Conservation (phyloP, 73 alveolate genomes). For the Breviolum minutum region DNA sequence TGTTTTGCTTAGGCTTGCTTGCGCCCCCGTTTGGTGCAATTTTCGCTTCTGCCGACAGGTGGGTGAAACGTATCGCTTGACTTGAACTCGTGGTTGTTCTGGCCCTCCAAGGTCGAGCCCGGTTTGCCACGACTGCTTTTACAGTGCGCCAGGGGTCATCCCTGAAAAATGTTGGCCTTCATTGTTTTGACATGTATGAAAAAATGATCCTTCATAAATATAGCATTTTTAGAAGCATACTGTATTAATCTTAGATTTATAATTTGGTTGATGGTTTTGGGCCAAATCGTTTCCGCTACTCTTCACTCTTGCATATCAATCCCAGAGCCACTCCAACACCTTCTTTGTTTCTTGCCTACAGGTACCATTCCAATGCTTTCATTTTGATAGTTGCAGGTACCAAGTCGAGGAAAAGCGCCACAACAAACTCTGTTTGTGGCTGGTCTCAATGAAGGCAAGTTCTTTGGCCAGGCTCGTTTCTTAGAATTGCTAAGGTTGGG, state of each 20-base stretch:
- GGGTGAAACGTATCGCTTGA: not conserved
- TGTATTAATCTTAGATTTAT: too few species aligned
- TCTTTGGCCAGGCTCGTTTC: conserved; percentile 50
- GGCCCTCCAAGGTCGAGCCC: not conserved
- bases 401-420: not conserved
- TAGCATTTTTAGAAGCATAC: too few species aligned
- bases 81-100: too few species aligned
- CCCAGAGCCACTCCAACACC: too few species aligned
- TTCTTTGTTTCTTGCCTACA: too few species aligned
- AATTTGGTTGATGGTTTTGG: too few species aligned
- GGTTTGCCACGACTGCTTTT: conserved; percentile 49
- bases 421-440: conserved; percentile 74
- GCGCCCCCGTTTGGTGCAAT: conserved; percentile 28
- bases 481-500: not conserved
- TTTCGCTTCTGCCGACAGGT: not conserved
- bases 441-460: conserved; percentile 63
- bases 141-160: conserved; percentile 8
- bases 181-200: too few species aligned
- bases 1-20: not conserved
- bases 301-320: not conserved
- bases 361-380: too few species aligned
- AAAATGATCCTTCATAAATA: too few species aligned
- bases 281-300: too few species aligned
- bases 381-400: conserved; percentile 17
- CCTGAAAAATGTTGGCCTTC: too few species aligned